Conservation (phyloP, 2,329 filamentous ascomycete genomes). For the Colletotrichum aenigma region DNA sequence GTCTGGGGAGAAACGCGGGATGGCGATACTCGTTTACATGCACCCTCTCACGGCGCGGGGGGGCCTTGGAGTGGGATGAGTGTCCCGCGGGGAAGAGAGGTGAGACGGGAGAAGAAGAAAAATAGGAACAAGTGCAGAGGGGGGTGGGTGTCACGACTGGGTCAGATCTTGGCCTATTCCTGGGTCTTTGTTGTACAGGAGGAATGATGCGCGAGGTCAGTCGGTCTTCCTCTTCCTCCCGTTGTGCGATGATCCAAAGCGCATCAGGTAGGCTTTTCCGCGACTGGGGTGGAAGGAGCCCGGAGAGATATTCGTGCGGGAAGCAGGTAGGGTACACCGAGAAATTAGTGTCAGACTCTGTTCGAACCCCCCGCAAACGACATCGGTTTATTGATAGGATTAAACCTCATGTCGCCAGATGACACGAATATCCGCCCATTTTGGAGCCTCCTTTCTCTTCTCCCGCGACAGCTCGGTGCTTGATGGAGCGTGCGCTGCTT, state of each 20-base stretch:
- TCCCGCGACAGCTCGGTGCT: background rate
- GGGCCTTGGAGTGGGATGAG: background rate
- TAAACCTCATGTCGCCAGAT: background rate
- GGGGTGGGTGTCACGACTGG: background rate
- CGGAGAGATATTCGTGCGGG: background rate
- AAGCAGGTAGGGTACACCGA: background rate
- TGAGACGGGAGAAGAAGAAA: background rate
- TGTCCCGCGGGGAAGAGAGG: background rate
- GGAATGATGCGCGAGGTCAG: conserved; percentile 2
- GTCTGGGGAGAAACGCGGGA: background rate
- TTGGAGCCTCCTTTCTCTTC: background rate
- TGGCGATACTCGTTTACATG: background rate
- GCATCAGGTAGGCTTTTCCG: background rate
- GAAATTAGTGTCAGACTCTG: background rate
- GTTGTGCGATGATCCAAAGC: background rate
- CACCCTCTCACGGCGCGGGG: background rate
- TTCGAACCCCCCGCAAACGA: background rate
- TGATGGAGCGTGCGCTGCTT: background rate
- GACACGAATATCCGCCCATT: background rate
- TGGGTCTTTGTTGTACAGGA: background rate
- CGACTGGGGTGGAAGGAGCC: background rate
- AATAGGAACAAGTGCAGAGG: background rate
- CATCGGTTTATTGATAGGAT: background rate
- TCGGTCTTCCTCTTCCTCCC: background rate
- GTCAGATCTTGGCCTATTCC: conserved; percentile 9